phyloP scores from a whole-genome alignment of 2,329 filamentous ascomycete species.

The Helotiales sp. region DNA sequence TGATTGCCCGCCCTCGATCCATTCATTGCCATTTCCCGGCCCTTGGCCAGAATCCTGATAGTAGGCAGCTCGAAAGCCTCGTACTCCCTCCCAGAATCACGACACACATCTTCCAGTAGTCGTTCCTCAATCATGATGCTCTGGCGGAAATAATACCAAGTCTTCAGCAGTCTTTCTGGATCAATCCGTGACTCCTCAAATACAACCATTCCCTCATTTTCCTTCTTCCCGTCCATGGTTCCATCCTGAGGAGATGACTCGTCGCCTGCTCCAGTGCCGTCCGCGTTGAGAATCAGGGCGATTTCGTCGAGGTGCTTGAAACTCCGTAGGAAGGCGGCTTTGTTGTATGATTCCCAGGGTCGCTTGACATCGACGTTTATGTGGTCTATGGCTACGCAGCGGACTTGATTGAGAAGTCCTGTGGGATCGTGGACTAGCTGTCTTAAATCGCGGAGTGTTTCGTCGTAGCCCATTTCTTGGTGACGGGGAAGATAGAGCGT shows the following conservation, averaged over 20 bases:
- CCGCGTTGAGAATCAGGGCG: conserved; percentile 31
- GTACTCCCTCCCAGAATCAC: conserved; percentile 33
- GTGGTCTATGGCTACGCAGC: conserved; percentile 52
- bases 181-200: conserved; percentile 31
- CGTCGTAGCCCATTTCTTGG: conserved; percentile 43
- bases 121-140: conserved; percentile 37
- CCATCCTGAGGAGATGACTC: not conserved
- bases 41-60: conserved; percentile 34
- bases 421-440: conserved; percentile 41
- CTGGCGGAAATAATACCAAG: conserved; percentile 40
- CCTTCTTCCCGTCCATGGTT: not conserved
- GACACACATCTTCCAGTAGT: conserved; percentile 34
- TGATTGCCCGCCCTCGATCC: not conserved
- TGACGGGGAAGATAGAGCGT: conserved; percentile 44
- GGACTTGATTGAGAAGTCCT: conserved; percentile 44
- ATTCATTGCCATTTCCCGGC: too few species aligned
- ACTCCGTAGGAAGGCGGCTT: conserved; percentile 51
- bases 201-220: conserved; percentile 22
- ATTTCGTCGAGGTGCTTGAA: conserved; percentile 45
- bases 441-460: conserved; percentile 49
- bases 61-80: conserved; percentile 33
- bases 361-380: conserved; percentile 50
- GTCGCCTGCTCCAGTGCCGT: conserved; percentile 1
- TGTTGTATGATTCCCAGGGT: conserved; percentile 58
- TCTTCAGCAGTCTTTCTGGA: conserved; percentile 32